These are phyloP conservation scores for Viridothelium virens DNA, from an alignment of 495 filamentous ascomycete species.

Conservation along the genomic window DNA sequence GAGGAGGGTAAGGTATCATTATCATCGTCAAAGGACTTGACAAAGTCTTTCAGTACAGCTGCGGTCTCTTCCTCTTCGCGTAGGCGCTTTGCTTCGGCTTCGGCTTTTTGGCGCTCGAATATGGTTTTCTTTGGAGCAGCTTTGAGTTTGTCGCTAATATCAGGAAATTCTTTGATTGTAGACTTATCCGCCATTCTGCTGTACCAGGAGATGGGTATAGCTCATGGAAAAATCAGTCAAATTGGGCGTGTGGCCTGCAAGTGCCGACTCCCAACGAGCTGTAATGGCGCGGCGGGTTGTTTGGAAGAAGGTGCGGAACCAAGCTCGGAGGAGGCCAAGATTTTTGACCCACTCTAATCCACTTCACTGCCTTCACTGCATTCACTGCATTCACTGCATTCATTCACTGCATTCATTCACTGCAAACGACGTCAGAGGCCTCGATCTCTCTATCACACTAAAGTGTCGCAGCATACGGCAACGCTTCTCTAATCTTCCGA, in stretches of 20 bases:
- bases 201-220: neutral
- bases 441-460: no score
- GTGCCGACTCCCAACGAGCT: neutral
- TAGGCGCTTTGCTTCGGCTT: conserved; percentile 82
- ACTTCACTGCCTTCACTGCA: neutral
- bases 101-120: conserved; percentile 87
- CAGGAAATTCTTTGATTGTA: conserved; percentile 59
- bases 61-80: conserved; percentile 84
- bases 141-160: conserved; percentile 72
- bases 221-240: neutral
- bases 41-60: conserved; percentile 83
- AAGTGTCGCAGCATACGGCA: no score
- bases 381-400: no score
- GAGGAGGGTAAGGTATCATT: conserved; percentile 36
- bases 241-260: neutral
- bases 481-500: neutral
- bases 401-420: no score
- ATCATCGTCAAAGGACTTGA: conserved; percentile 81
- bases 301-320: neutral
- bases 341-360: neutral
- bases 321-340: conserved; percentile 5
- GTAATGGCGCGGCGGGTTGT: no score
- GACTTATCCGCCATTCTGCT: conserved; percentile 20
- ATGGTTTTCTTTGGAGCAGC: conserved; percentile 79
- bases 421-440: no score